These are phyloP conservation scores for Amorphotheca resinae DNA, from an alignment of 495 filamentous ascomycete genomes.

Conservation along the genomic window DNA sequence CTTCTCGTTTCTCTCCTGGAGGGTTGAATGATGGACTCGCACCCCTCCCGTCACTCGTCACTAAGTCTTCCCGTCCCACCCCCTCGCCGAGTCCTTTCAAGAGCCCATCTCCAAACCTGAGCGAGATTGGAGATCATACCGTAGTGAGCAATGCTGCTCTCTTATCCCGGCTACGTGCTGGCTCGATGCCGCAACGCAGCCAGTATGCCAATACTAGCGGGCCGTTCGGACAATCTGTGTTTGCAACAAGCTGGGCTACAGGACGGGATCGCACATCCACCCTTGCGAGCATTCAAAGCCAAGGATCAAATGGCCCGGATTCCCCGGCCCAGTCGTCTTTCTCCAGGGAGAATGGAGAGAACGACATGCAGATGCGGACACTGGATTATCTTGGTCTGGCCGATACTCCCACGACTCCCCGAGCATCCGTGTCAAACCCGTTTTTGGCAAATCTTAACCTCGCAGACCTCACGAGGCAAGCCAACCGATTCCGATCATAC, in stretches of 20 bases:
- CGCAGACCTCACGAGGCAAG: conserved; percentile 58
- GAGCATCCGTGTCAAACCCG: conserved; percentile 57
- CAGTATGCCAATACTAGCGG: conserved; percentile 44
- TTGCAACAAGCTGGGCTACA: conserved; percentile 72
- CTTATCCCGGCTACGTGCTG: conserved; percentile 79
- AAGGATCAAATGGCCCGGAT: conserved; percentile 66
- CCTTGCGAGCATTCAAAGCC: conserved; percentile 64
- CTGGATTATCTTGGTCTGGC: conserved; percentile 92
- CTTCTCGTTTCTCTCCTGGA: conserved; percentile 78
- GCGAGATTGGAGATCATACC: conserved; percentile 44
- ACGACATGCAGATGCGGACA: conserved; percentile 80
- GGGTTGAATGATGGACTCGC: conserved; percentile 42
- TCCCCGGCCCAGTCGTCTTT: conserved; percentile 86
- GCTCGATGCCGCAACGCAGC: conserved; percentile 86
- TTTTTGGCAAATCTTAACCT: conserved; percentile 74
- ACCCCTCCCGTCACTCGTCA: conserved; percentile 50
- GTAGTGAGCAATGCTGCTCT: conserved; percentile 51
- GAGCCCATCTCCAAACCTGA: conserved; percentile 55
- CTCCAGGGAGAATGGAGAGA: conserved; percentile 73
- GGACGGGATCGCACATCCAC: conserved; percentile 71
- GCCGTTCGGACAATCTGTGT: conserved; percentile 81
- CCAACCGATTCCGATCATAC: conserved; percentile 87
- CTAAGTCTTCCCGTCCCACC: conserved; percentile 77
- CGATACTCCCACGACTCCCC: conserved; percentile 78
- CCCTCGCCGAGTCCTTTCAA: conserved; percentile 88